Base-by-base conservation (phyloP, 495 filamentous ascomycete species). In the Collariella sp. region DNA sequence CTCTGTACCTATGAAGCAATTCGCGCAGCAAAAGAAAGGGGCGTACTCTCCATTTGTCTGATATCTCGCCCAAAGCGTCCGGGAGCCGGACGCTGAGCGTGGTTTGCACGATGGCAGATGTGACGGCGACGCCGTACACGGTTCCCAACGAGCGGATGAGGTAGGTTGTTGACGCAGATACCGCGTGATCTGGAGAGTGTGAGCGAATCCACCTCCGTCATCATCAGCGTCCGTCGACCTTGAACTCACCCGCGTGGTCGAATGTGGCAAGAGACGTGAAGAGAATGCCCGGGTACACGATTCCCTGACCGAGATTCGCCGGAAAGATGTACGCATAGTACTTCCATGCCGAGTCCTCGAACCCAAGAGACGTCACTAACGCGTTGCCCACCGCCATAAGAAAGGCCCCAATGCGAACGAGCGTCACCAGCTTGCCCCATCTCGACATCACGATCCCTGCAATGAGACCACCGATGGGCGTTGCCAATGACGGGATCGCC, bases 41-140 rank as follows among this genome's bases (percentile, higher is more conserved):
- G 63, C 72, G 67, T 80, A 84, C 81, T 79, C 77, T 82, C 76
- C 76, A 76, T 79, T 82, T 83, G 60, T 84, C 73, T 69, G 80
- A 77, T 71, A 83, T 72, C 70, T 74, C 79, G 70, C 71, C 73
- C 71, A 85, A 72, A 56, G 75, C 80, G 57, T 70, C 68, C 7
- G 74, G 72, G 46, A 85, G 75, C 65, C 75, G 72, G 56, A 76
- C 67, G 61, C 70, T 76, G 57, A 84, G 72, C 62, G 80, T 78
- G 49, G 83, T 84, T 69, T 84, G 83, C 24, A 83, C 72, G 34
- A 84, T 81, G 0, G 80, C 74, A 9, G 80, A 83, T 0, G 80
- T 81, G 15, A 83, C 70, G 1, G 83, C 80, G 1, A 84, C 82
- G 12, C 81, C 83, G 71, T 79, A 84, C 24, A 85, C 83, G 0